Conservation (phyloP, 108 stramenopile genomes). For the Skeletonema costatum region DNA sequence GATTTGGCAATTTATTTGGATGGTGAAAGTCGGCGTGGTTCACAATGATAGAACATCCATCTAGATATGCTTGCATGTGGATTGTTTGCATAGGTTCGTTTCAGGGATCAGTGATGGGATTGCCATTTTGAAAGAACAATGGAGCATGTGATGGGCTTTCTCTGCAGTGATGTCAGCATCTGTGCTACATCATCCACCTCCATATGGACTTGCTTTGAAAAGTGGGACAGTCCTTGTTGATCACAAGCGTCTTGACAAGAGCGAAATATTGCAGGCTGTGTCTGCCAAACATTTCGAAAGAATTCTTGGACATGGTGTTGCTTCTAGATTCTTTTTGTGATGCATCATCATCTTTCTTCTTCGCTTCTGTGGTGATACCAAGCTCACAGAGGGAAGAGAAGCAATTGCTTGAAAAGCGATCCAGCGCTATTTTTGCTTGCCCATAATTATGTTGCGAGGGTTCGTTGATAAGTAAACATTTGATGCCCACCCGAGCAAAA, state of each 20-base stretch:
- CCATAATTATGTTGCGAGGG: not conserved
- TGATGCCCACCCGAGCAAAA: no score
- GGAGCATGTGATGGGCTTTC: slow-evolving; percentile 25
- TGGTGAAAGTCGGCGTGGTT: slow-evolving; percentile 79
- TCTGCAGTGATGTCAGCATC: slow-evolving; percentile 44
- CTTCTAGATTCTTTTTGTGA: not conserved
- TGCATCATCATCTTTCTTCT: slow-evolving; percentile 1
- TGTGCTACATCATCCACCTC: slow-evolving; percentile 52
- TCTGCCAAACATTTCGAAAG: slow-evolving; percentile 50
- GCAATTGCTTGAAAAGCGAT: slow-evolving; percentile 11
- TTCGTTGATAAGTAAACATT: no score
- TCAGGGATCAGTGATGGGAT: slow-evolving; percentile 42
- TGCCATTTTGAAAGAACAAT: slow-evolving; percentile 59
- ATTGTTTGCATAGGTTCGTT: slow-evolving; percentile 50
- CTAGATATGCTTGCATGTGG: slow-evolving; percentile 70
- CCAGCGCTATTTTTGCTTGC: not conserved
- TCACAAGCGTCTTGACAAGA: slow-evolving; percentile 9
- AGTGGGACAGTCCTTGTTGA: slow-evolving; percentile 23
- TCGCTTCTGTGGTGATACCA: not conserved
- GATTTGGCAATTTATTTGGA: slow-evolving; percentile 51
- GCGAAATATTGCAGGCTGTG: slow-evolving; percentile 37
- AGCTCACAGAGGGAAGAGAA: slow-evolving; percentile 19
- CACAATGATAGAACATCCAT: slow-evolving; percentile 75
- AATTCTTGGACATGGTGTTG: slow-evolving; percentile 10
- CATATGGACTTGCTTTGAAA: slow-evolving; percentile 30